Percentiles rank a stretch among this genome's conserved stretches.
These are phyloP conservation scores for Neonectria coccinea DNA, from an alignment of 2,329 filamentous ascomycete genomes.

Conservation along the genomic window DNA sequence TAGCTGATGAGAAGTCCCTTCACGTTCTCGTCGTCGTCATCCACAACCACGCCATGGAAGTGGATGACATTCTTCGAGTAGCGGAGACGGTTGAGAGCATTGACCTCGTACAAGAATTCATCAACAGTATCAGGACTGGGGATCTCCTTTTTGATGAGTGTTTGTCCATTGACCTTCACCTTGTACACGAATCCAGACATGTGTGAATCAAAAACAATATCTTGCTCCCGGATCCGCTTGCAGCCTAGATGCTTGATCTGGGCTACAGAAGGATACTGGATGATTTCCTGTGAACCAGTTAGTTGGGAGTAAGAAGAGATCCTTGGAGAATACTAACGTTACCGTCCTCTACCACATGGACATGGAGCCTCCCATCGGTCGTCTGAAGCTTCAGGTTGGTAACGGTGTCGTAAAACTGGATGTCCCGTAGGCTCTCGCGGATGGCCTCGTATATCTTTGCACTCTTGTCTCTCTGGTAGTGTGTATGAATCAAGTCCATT, in stretches of 20 bases:
- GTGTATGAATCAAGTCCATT: constrained; percentile 79
- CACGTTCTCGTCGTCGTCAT: constrained; percentile 84
- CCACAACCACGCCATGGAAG: constrained; percentile 88
- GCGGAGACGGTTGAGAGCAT: constrained; percentile 84
- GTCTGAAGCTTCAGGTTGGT: constrained; percentile 97
- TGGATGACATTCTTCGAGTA: constrained; percentile 82
- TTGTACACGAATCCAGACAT: constrained; percentile 98
- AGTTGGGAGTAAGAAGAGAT: constrained; percentile 21
- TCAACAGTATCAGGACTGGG: constrained; percentile 95
- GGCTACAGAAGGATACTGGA: constrained; percentile 80
- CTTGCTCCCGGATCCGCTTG: constrained; percentile 74
- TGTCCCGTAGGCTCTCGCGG: constrained; percentile 89
- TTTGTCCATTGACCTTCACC: constrained; percentile 74
- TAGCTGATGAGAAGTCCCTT: constrained; percentile 92
- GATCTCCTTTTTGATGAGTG: constrained; percentile 97
- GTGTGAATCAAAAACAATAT: constrained; percentile 88
- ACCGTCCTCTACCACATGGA: constrained; percentile 97
- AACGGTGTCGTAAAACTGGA: constrained; percentile 95
- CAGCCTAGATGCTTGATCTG: constrained; percentile 80
- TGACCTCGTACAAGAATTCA: constrained; percentile 97
- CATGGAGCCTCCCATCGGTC: constrained; percentile 85
- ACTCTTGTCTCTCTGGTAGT: constrained; percentile 91
- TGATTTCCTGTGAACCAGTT: constrained; percentile 75
- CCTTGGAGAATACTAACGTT: constrained; percentile 65
- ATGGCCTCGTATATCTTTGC: constrained; percentile 94